Base-by-base conservation (phyloP, 2,329 filamentous ascomycete genomes). In the Ophiostoma australiae region DNA sequence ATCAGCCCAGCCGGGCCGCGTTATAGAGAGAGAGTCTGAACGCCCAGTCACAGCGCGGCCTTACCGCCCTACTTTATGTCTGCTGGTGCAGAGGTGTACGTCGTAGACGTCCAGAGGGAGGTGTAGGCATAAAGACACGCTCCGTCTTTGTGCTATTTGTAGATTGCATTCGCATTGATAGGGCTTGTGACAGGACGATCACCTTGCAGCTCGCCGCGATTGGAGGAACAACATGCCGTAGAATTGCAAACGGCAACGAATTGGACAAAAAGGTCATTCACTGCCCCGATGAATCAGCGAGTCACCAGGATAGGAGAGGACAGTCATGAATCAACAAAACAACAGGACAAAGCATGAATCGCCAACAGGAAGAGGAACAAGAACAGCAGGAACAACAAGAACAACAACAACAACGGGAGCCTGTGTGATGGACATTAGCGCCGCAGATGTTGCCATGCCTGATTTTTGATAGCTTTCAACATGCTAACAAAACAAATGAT, bases 171-270 rank as follows among this genome's bases (percentile, higher is more conserved):
- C 8, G 44, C 13, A 27, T 63, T 17, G 58, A 63, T 63, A 27
- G 52, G 52, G 23, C n/a, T 27, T 58, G 52, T 58, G 58, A 63
- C 58, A 63, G 13, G 58, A 63, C 35, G 52, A 58, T 58, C 52
- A 58, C 52, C 8, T 58, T 13, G 27, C 8, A 39, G n/a, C 66
- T 41, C 52, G 35, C 52, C 68, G 27, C 66, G 23, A 71, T 71
- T 68, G 70, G 70, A 67, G 70, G 70, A 68, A 31, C 23, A 68
- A 68, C 23, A 37, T 35, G 27, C 69, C 17, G 41, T 27, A 63
- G 23, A 63, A 33, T 20, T 33, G 58, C 58, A 20, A 63, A 27
- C n/a, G 52, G 52, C 52, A 13, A 27, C 52, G 52, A n/a, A 58
- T 27, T 31, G 52, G 52, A 5, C 23, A 27, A 7, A 23, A 27